Evolutionary conservation across 768 basidiomycete genomes (phyloP).

Genomic region (Sarcodon sp.): DNA sequence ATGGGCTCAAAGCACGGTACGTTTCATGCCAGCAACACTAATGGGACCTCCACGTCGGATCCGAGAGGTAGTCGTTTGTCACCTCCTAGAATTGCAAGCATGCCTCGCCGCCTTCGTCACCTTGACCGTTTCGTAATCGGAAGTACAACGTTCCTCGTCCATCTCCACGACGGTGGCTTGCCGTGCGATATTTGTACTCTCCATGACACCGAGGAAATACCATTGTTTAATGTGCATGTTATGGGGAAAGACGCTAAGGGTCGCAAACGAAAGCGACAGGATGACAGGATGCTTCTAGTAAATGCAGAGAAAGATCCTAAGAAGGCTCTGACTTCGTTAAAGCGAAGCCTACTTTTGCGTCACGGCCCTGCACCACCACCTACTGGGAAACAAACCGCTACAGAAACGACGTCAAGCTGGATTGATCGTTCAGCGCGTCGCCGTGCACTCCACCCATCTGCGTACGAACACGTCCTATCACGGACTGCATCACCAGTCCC

Average conservation of each 20-base stretch:
- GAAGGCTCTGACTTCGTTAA: constrained; percentile 54
- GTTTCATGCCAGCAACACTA: constrained; percentile 26
- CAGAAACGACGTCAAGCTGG: constrained; percentile 20
- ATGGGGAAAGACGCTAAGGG: constrained; percentile 6
- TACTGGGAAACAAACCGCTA: background rate
- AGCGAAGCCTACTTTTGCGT: constrained; percentile 45
- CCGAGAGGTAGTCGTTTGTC: constrained; percentile 40
- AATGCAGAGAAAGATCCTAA: constrained; percentile 33
- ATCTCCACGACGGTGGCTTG: constrained; percentile 49
- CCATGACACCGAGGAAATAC: constrained; percentile 39
- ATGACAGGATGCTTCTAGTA: background rate
- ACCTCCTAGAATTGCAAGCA: constrained; percentile 50
- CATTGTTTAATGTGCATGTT: constrained; percentile 31
- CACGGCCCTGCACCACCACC: constrained; percentile 15
- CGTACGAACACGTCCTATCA: constrained; percentile 27
- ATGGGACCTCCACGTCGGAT: background rate
- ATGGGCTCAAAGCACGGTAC: constrained; percentile 84
- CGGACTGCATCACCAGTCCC: constrained; percentile 10
- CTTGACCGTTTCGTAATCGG: constrained; percentile 57
- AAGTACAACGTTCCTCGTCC: constrained; percentile 55
- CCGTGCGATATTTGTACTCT: constrained; percentile 53
- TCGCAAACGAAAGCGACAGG: constrained; percentile 14
- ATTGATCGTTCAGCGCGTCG: constrained; percentile 63
- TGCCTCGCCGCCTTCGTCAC: constrained; percentile 51
- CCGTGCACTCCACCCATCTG: constrained; percentile 39